These are phyloP conservation scores for Lactifluus pinguis DNA, from an alignment of 768 basidiomycete species.

Conservation along the genomic window DNA sequence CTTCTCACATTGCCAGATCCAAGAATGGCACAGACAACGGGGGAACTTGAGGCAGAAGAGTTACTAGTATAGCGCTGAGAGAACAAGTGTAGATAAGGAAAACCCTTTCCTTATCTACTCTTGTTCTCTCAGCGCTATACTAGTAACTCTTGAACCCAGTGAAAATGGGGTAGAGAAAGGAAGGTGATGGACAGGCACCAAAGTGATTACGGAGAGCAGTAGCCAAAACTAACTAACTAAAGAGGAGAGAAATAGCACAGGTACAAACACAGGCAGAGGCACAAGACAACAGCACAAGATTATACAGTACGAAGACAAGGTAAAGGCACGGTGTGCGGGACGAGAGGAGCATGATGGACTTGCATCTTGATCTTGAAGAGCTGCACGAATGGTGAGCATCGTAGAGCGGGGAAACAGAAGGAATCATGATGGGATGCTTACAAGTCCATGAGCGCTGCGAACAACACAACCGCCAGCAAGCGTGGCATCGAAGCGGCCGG, in stretches of 20 bases:
- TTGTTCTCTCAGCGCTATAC: no score
- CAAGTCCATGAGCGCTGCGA: background rate
- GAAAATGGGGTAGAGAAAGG: background rate
- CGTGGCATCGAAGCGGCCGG: background rate
- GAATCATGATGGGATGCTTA: background rate
- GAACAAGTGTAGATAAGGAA: no score
- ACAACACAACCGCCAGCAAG: constrained; percentile 1
- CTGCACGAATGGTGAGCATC: background rate
- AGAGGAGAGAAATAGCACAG: background rate
- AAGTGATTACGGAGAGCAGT: background rate
- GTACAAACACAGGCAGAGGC: background rate
- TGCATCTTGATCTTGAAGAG: constrained; percentile 5
- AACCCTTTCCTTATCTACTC: no score
- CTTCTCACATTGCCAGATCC: no score
- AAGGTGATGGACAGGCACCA: background rate
- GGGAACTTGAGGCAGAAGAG: no score
- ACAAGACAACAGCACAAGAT: background rate
- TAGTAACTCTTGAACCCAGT: no score
- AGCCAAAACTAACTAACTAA: background rate
- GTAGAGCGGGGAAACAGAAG: background rate
- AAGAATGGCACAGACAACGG: no score
- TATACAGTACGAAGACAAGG: background rate
- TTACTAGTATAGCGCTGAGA: no score
- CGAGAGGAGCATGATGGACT: background rate
- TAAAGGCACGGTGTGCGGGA: background rate